A percentile compares a stretch with the other conserved stretches of the same genome.
Conservation (phyloP, 495 filamentous ascomycete species). For the Aspergillus sclerotioniger region DNA sequence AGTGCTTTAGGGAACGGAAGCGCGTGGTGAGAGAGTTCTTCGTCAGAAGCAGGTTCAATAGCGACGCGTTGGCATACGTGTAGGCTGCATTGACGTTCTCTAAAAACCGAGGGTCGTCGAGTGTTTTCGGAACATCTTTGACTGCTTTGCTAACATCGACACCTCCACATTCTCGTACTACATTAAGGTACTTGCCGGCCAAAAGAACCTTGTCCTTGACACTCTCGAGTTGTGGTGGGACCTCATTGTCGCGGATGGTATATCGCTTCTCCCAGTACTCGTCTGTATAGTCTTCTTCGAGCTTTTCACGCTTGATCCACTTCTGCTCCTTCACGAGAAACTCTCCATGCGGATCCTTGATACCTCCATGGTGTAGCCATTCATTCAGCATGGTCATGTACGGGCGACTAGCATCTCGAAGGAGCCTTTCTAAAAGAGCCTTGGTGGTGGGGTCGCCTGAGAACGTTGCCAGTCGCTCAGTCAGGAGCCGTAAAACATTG, state of each 20-base stretch:
- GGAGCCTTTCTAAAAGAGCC: slow-evolving; percentile 70
- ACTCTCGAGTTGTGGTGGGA: slow-evolving; percentile 87
- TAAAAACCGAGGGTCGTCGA: slow-evolving; percentile 84
- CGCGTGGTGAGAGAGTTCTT: slow-evolving; percentile 86
- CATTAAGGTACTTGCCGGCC: slow-evolving; percentile 96
- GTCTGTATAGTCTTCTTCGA: slow-evolving; percentile 96
- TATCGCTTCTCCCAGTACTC: slow-evolving; percentile 99
- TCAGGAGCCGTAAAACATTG: slow-evolving; percentile 79
- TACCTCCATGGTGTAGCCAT: slow-evolving; percentile 94
- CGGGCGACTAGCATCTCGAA: slow-evolving; percentile 85
- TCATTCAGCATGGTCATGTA: slow-evolving; percentile 99
- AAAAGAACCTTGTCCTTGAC: slow-evolving; percentile 93
- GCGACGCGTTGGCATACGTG: slow-evolving; percentile 88
- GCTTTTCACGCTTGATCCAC: slow-evolving; percentile 83
- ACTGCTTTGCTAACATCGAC: slow-evolving; percentile 91
- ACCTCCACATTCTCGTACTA: slow-evolving; percentile 93
- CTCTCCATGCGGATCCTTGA: slow-evolving; percentile 90
- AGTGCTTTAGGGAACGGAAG: slow-evolving; percentile 89
- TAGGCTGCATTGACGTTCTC: slow-evolving; percentile 96
- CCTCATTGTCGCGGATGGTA: slow-evolving; percentile 83
- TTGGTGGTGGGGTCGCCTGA: slow-evolving; percentile 89
- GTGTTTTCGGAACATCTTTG: slow-evolving; percentile 82
- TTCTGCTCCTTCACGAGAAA: slow-evolving; percentile 96
- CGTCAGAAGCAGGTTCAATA: slow-evolving; percentile 88
- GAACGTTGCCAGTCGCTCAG: slow-evolving; percentile 79